Conservation (phyloP, 257 asterid genomes). For the Solanum corneliomulleri region DNA sequence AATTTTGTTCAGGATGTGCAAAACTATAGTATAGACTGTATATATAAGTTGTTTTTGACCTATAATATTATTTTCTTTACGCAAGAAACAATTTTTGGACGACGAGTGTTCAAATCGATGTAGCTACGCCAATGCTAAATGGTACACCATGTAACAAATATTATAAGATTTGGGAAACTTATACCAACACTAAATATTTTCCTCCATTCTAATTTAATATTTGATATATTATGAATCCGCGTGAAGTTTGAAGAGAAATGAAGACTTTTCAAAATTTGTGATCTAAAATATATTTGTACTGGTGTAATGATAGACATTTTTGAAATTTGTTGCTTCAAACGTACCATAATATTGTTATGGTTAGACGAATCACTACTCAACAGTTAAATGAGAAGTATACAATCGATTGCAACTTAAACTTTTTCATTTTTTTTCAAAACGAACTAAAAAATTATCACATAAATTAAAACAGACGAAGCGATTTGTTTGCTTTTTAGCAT, state of each 20-base stretch:
- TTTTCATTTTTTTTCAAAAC: background rate
- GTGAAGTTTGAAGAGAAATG: background rate
- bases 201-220: background rate
- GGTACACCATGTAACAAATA: background rate
- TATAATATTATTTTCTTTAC: too few species aligned
- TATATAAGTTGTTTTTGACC: too few species aligned
- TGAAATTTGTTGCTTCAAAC: background rate
- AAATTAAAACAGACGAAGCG: fast-evolving
- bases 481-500: background rate
- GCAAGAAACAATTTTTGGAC: too few species aligned
- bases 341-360: background rate
- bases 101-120: too few species aligned
- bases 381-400: background rate
- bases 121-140: too few species aligned
- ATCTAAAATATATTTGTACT: background rate
- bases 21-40: too few species aligned
- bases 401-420: background rate
- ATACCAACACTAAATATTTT: too few species aligned
- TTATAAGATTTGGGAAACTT: too few species aligned
- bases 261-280: background rate
- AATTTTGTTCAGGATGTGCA: too few species aligned
- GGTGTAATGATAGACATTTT: background rate
- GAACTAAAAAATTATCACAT: background rate
- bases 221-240: background rate
- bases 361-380: too few species aligned